A percentile compares a stretch with the other conserved stretches of the same genome.
Conservation (phyloP, 331 rosid genomes). For the Malus hybrid region DNA sequence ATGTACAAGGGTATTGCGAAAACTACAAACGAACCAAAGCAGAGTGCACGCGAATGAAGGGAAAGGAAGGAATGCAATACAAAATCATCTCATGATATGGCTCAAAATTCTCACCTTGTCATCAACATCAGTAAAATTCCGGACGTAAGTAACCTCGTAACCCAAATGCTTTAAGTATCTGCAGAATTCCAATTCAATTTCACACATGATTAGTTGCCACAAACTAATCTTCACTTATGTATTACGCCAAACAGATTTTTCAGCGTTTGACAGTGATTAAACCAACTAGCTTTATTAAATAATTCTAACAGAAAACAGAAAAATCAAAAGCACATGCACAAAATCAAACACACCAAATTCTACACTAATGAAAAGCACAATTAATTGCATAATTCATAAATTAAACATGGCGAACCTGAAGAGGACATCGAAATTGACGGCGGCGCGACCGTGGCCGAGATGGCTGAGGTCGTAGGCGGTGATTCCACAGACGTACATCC, state of each 20-base stretch:
- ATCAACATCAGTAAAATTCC: slow-evolving; percentile 96
- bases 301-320: neutral
- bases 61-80: neutral
- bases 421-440: slow-evolving; percentile 78
- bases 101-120: slow-evolving; percentile 59
- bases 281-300: neutral
- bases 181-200: slow-evolving; percentile 18
- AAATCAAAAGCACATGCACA: neutral
- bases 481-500: slow-evolving; percentile 90
- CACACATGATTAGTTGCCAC: neutral
- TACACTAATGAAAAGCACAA: neutral
- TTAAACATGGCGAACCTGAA: slow-evolving; percentile 34
- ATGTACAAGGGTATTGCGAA: neutral
- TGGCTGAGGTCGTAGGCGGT: slow-evolving; percentile 89
- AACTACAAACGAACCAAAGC: neutral
- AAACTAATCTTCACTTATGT: neutral
- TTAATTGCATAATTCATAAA: neutral
- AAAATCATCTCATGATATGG: neutral
- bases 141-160: slow-evolving; percentile 78
- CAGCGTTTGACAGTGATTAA: neutral
- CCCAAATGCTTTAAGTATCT: slow-evolving; percentile 72
- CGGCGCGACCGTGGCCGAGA: slow-evolving; percentile 94
- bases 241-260: neutral
- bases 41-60: neutral
- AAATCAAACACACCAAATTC: neutral